Conservation (phyloP, 2,329 filamentous ascomycete genomes). For the Pseudocercospora musae region DNA sequence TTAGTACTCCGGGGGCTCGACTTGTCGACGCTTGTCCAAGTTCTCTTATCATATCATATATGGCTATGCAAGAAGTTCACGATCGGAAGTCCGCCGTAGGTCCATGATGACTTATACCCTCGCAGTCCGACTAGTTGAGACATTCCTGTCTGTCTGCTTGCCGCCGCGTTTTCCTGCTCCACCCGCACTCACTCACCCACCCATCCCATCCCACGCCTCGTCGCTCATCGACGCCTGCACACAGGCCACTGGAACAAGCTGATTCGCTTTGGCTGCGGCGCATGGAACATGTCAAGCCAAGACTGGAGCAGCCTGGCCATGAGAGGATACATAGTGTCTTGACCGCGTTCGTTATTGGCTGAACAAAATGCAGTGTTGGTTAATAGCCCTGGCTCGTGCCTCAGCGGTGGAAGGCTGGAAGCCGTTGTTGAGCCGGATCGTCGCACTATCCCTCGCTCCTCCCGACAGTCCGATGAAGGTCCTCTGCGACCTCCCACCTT, state of each 20-base stretch:
- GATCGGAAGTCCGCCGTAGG: background rate
- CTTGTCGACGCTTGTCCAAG: constrained; percentile 29
- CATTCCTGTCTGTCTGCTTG: too few species aligned
- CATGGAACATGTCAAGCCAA: background rate
- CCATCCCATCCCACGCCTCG: background rate
- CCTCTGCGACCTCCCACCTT: background rate
- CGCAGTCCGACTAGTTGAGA: background rate
- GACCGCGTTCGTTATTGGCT: background rate
- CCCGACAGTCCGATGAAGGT: background rate
- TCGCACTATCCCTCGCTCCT: background rate
- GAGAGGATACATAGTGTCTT: background rate
- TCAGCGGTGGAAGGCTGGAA: too few species aligned
- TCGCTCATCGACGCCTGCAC: background rate
- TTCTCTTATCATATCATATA: too few species aligned
- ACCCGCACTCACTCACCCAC: background rate
- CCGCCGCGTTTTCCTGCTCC: background rate
- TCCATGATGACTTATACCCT: background rate
- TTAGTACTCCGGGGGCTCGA: constrained; percentile 30
- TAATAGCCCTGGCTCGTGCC: background rate
- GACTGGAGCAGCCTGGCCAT: background rate
- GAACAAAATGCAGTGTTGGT: background rate
- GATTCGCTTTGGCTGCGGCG: background rate
- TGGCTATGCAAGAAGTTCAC: background rate
- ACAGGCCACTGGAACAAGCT: too few species aligned
- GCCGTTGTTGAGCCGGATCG: background rate